These are phyloP conservation scores for Trichopus zeylanicus DNA, from an alignment of 116 monocot species.

Conservation along the genomic window DNA sequence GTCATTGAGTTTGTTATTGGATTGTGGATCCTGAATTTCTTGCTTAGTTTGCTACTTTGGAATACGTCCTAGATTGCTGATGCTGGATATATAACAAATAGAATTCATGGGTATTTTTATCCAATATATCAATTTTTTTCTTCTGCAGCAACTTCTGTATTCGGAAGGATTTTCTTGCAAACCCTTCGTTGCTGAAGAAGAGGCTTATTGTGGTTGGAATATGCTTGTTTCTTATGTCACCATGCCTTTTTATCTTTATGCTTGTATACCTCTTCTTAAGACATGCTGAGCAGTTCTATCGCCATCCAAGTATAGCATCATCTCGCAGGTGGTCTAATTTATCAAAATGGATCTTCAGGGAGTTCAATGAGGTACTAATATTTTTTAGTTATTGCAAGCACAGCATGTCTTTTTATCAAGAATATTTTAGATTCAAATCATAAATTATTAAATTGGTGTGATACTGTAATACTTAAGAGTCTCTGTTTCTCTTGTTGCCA, in stretches of 20 bases:
- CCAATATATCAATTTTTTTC: too few species aligned
- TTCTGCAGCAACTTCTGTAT: constrained; percentile 82
- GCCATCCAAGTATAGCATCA: constrained; percentile 87
- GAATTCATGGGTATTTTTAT: not conserved
- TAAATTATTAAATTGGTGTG: too few species aligned
- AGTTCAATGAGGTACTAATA: constrained; percentile 93
- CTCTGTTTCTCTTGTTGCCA: too few species aligned
- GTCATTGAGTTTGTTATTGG: too few species aligned
- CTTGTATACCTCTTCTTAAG: constrained; percentile 82
- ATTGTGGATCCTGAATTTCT: too few species aligned
- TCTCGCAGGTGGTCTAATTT: constrained; percentile 97
- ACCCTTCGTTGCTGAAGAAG: constrained; percentile 64
- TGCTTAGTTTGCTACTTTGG: too few species aligned
- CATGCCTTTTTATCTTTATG: constrained; percentile 89
- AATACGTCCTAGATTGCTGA: not conserved
- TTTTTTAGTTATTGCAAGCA: too few species aligned
- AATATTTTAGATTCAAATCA: too few species aligned
- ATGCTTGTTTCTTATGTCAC: constrained; percentile 74
- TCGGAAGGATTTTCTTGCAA: constrained; percentile 66
- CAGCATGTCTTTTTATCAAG: too few species aligned
- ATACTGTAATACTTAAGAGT: too few species aligned
- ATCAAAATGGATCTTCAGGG: constrained; percentile 92
- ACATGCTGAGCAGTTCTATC: constrained; percentile 96
- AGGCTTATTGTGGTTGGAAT: constrained; percentile 64
- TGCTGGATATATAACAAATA: not conserved